phyloP scores from a whole-genome alignment of 768 basidiomycete genomes.

The Termitomyces eurrhizus region DNA sequence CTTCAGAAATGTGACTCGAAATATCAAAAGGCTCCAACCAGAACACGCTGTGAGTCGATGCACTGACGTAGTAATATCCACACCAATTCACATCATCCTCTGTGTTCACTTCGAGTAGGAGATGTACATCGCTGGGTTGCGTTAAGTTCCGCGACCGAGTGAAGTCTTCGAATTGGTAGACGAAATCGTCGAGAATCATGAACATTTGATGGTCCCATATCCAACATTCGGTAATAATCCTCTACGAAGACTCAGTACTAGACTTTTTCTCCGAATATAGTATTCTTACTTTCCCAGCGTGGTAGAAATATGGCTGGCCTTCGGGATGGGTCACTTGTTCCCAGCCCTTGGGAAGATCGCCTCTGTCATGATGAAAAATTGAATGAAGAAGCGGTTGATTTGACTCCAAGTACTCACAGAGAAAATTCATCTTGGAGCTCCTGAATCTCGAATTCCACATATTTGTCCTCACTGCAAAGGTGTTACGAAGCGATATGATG shows the following conservation, averaged over 20 bases:
- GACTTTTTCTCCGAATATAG: no score
- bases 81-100: background rate
- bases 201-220: background rate
- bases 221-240: constrained; percentile 9
- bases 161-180: constrained; percentile 1
- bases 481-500: background rate
- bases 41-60: background rate
- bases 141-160: background rate
- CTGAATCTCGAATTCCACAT: background rate
- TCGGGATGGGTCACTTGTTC: constrained; percentile 6
- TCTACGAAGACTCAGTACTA: background rate
- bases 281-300: background rate
- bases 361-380: background rate
- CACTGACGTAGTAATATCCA: constrained; percentile 4
- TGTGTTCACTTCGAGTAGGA: constrained; percentile 1
- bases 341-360: constrained; percentile 8
- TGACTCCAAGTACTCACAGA: background rate
- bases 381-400: background rate
- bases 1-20: background rate
- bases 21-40: constrained; percentile 6
- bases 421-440: constrained; percentile 3
- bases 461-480: background rate
- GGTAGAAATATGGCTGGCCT: constrained; percentile 9
- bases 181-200: background rate
- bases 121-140: background rate